A percentile compares a stretch with the other conserved stretches of the same genome.
Evolutionary conservation across 202 grass and related monocot species (phyloP).

Genomic region (Schoenoplectus triqueter): DNA sequence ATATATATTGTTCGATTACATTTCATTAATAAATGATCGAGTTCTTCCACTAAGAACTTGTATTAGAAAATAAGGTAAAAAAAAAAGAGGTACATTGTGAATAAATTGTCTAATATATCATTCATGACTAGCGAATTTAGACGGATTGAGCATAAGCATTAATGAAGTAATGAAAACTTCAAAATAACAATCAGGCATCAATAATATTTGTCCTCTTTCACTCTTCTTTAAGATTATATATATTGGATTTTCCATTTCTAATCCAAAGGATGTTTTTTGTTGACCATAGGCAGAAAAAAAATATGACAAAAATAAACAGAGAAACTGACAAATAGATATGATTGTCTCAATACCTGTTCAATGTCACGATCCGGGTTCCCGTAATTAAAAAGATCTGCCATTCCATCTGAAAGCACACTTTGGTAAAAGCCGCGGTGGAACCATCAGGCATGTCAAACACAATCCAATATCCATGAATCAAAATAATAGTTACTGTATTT

Average conservation of each 20-base stretch:
- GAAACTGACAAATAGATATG: slow-evolving; percentile 21
- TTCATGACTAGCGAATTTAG: not conserved
- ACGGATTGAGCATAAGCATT: too few relatives aligned
- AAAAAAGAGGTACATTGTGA: not conserved
- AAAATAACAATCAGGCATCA: too few relatives aligned
- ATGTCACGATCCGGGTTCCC: slow-evolving; percentile 51
- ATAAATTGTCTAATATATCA: not conserved
- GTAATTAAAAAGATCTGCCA: slow-evolving; percentile 60
- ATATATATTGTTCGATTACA: not conserved
- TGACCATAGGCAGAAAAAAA: not conserved
- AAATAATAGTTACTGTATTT: slow-evolving; percentile 27
- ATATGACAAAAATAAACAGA: slow-evolving; percentile 7
- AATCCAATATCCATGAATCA: slow-evolving; percentile 46
- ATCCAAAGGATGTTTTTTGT: not conserved
- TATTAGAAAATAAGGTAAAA: not conserved
- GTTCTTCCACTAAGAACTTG: not conserved
- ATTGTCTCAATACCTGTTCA: slow-evolving; percentile 40
- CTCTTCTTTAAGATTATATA: not conserved
- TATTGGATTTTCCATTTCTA: not conserved
- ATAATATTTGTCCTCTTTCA: not conserved
- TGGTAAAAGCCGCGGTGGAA: slow-evolving; percentile 18
- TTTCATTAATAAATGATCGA: not conserved
- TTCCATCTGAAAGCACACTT: slow-evolving; percentile 56
- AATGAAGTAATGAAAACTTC: too few relatives aligned
- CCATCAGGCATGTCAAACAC: slow-evolving; percentile 37